Evolutionary conservation across 768 basidiomycete genomes (phyloP), one percentile per base, ranked within the genome.

Genomic region (Pulveroboletus sp.): DNA sequence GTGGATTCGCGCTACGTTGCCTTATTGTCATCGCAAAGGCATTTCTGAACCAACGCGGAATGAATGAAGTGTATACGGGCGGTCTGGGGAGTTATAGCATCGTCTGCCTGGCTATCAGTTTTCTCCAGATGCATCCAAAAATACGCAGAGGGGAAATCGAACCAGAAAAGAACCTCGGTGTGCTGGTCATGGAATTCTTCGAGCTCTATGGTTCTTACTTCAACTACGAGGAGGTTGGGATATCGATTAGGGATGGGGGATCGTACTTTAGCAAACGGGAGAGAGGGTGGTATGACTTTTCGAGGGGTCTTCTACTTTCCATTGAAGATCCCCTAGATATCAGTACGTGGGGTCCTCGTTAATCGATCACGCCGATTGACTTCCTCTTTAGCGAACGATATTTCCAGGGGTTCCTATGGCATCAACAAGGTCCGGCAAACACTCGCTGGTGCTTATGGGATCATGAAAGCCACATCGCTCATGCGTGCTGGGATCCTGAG

Each of bases 51-150:
- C 92, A 97, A 64, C 76, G 94, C 34, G 81, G 81, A 24, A 90
- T 97, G 92, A 98, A 99, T 66, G 97, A 98, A 67, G 95, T 98
- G n/a, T 97, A 86, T 66, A 89, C 87, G 0, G 95, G 97, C 8
- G 97, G 97, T 2, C 68, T 99, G 31, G 94, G 95, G 19, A 92
- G 90, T 62, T 98, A 97, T 65, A 85, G 87, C 57, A 91, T 97
- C 50, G 92, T 97, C 47, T 97, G 91, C 66, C 68, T 99, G 47
- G 93, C 87, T 11, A 81, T 97, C 56, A 91, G 84, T 66, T 99
- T 99, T 65, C 73, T 99, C 40, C 97, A 98, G 77, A 90, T 97
- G 78, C 97, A 99, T 59, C 97, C 97, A 2, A 95, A 94, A 66
- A 83, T 98, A 51, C 84, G 94, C 34, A 69, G 81, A 46, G 89